These are phyloP conservation scores for Pleurotus eryngii DNA, from an alignment of 768 basidiomycete species.

Conservation along the genomic window DNA sequence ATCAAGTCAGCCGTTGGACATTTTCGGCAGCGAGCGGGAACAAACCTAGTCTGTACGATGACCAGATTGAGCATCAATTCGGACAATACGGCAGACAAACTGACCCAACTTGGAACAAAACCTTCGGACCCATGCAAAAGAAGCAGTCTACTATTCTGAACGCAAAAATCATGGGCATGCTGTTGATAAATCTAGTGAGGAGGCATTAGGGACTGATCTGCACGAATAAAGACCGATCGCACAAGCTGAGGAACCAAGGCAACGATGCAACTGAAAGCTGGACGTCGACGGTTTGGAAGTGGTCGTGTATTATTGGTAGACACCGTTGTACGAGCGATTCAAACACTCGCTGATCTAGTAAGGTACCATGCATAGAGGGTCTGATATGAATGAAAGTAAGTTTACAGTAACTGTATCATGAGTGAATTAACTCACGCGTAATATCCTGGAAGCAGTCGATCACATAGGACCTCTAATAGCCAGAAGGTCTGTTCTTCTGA, in stretches of 20 bases:
- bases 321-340: conserved; percentile 88
- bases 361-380: conserved; percentile 97
- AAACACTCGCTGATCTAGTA: conserved; percentile 98
- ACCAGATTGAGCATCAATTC: not conserved
- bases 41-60: conserved; percentile 12
- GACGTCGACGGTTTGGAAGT: conserved; percentile 88
- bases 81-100: conserved; percentile 19
- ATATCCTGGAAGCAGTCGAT: conserved; percentile 94
- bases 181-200: conserved; percentile 71
- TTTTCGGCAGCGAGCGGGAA: conserved; percentile 28
- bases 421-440: conserved; percentile 64
- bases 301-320: conserved; percentile 91
- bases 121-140: conserved; percentile 98
- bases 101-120: conserved; percentile 97
- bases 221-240: conserved; percentile 29
- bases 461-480: conserved; percentile 92
- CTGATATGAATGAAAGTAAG: conserved; percentile 34
- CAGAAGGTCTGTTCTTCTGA: conserved; percentile 99
- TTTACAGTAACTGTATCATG: not conserved
- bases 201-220: not conserved
- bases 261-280: conserved; percentile 95
- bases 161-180: conserved; percentile 96
- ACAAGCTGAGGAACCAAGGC: conserved; percentile 98
- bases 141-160: conserved; percentile 98
- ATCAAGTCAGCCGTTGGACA: conserved; percentile 10